Evolutionary conservation across 257 asterid species (phyloP).

Genomic region (Plantago elongata): DNA sequence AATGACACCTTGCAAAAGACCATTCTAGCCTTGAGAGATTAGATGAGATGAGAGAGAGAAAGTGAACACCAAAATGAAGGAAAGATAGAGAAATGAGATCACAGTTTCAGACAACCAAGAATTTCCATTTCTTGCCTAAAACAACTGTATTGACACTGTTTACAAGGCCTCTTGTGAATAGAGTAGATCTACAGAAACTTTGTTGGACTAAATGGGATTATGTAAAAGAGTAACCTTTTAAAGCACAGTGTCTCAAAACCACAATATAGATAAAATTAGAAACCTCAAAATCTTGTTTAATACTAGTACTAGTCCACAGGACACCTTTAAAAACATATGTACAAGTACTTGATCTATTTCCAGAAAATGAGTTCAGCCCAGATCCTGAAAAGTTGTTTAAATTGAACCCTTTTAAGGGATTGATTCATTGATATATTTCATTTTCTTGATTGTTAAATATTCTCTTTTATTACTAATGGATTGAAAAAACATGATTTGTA

Average conservation of each 20-base stretch:
- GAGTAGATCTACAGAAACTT: conserved; percentile 39
- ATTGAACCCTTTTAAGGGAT: conserved; percentile 1
- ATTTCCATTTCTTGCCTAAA: conserved; percentile 36
- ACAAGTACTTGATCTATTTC: conserved; percentile 1
- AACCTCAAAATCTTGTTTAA: conserved; percentile 27
- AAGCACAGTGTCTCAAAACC: conserved; percentile 27
- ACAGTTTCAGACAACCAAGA: conserved; percentile 31
- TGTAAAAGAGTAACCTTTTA: conserved; percentile 22
- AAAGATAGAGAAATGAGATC: conserved; percentile 39
- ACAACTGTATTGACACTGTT: conserved; percentile 18
- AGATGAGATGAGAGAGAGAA: conserved; percentile 16
- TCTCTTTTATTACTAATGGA: not conserved
- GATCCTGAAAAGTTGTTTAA: conserved; percentile 11
- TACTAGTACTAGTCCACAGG: conserved; percentile 5
- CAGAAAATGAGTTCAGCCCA: conserved; percentile 1
- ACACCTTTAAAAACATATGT: not conserved
- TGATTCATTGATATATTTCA: too few species aligned
- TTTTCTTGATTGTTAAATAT: too few species aligned
- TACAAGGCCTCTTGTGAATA: conserved; percentile 24
- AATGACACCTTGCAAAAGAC: conserved; percentile 45
- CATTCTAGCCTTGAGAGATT: conserved; percentile 21
- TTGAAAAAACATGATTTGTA: not conserved
- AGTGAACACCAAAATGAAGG: conserved; percentile 21
- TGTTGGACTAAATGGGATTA: conserved; percentile 36
- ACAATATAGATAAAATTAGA: conserved; percentile 26